Evolutionary conservation across 2,329 filamentous ascomycete species (phyloP).

Genomic region (Alternaria gaisen): DNA sequence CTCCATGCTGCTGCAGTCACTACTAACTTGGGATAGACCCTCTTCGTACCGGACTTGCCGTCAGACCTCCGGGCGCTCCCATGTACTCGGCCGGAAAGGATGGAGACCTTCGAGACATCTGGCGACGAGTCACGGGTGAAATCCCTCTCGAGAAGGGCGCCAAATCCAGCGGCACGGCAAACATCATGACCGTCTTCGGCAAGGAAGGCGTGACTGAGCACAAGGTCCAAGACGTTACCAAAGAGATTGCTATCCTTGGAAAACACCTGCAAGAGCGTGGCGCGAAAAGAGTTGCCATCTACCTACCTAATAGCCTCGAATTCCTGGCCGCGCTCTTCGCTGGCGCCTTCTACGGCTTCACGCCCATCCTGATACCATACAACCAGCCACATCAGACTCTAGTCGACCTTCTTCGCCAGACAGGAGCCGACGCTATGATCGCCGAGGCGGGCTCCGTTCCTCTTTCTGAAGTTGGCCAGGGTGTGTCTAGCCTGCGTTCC

Average conservation of each 20-base stretch:
- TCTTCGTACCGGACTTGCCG: constrained; percentile 62
- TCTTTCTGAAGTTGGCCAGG: constrained; percentile 74
- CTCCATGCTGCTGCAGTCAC: neutral
- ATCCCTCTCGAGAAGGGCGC: constrained; percentile 70
- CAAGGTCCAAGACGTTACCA: constrained; percentile 73
- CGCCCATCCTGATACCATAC: constrained; percentile 85
- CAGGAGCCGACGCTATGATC: constrained; percentile 81
- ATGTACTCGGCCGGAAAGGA: constrained; percentile 86
- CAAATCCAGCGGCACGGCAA: constrained; percentile 70
- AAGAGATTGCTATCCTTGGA: constrained; percentile 88
- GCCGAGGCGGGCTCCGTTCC: constrained; percentile 88
- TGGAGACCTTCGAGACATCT: constrained; percentile 91
- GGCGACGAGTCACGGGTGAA: constrained; percentile 76
- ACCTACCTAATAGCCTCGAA: constrained; percentile 92
- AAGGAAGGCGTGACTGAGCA: constrained; percentile 78
- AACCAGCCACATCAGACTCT: constrained; percentile 75
- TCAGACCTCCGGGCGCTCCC: constrained; percentile 80
- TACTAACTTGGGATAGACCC: constrained; percentile 43
- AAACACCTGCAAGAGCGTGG: constrained; percentile 75
- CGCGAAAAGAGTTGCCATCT: constrained; percentile 80
- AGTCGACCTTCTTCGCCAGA: constrained; percentile 74
- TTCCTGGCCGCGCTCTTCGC: constrained; percentile 83
- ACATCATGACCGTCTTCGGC: constrained; percentile 81
- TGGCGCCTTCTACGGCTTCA: constrained; percentile 87
- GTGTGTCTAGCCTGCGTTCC: constrained; percentile 74